Conservation (phyloP, 2,329 filamentous ascomycete genomes). For the Stagonosporopsis vannaccii region DNA sequence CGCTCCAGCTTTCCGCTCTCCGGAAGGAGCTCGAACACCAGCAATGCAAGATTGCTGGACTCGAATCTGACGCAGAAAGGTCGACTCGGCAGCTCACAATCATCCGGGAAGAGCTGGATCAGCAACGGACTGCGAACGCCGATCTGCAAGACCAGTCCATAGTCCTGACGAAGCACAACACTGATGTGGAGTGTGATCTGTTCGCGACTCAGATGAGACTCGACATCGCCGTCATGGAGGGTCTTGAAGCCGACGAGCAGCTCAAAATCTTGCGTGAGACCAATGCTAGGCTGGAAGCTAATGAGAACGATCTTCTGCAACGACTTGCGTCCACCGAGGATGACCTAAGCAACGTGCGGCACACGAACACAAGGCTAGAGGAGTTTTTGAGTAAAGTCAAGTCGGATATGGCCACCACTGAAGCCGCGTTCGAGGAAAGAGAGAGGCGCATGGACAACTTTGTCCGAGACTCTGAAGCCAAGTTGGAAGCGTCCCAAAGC, state of each 20-base stretch:
- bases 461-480: conserved; percentile 39
- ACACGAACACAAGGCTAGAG: conserved; percentile 43
- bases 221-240: conserved; percentile 32
- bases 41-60: conserved; percentile 22
- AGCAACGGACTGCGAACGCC: conserved; percentile 19
- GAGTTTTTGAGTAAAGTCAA: conserved; percentile 42
- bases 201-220: conserved; percentile 31
- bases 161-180: conserved; percentile 6
- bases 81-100: conserved; percentile 26
- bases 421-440: conserved; percentile 42
- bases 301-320: conserved; percentile 37
- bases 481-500: conserved; percentile 34
- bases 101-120: conserved; percentile 21
- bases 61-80: conserved; percentile 29
- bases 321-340: conserved; percentile 43
- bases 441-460: conserved; percentile 38
- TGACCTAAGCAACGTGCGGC: conserved; percentile 37
- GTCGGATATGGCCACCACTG: conserved; percentile 39
- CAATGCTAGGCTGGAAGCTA: conserved; percentile 36
- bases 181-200: conserved; percentile 29
- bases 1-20: conserved; percentile 21
- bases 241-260: conserved; percentile 38
- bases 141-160: conserved; percentile 22
- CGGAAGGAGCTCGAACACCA: conserved; percentile 22
- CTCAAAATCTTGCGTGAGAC: conserved; percentile 35